Percentiles rank a stretch among this genome's conserved stretches.
These are phyloP conservation scores for Lasiosphaeriaceae sp. DNA, from an alignment of 495 filamentous ascomycete species.

Conservation along the genomic window DNA sequence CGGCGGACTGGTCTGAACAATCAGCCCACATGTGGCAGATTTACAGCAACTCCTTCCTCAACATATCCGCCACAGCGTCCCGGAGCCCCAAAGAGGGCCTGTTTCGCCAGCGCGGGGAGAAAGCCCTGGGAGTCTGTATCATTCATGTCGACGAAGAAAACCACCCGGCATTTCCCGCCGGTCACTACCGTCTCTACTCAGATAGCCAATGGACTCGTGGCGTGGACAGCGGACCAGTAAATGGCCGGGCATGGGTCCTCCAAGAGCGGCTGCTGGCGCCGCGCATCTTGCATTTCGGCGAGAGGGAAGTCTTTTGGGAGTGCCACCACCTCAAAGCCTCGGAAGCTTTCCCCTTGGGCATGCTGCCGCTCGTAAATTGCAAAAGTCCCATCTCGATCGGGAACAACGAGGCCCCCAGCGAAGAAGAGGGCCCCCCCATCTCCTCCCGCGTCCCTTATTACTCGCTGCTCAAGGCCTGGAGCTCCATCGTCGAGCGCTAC, in stretches of 20 bases:
- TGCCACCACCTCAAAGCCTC: conserved; percentile 8
- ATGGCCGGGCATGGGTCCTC: conserved; percentile 25
- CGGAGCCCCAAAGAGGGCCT: neutral
- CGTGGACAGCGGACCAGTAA: neutral
- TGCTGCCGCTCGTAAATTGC: neutral
- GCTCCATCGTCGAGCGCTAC: neutral
- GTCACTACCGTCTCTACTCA: neutral
- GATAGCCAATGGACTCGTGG: neutral
- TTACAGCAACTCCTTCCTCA: conserved; percentile 15
- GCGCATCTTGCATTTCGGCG: conserved; percentile 18
- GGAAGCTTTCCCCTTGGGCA: neutral
- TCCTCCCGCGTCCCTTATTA: neutral
- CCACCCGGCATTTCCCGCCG: neutral
- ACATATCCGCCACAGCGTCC: conserved; percentile 10
- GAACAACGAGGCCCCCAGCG: neutral
- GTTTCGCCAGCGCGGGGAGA: neutral
- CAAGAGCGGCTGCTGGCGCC: conserved; percentile 30
- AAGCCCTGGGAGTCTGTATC: neutral
- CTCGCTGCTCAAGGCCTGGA: neutral
- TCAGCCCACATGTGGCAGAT: conserved; percentile 9
- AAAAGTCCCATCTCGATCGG: neutral
- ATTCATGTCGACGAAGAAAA: neutral
- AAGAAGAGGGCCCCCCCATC: neutral
- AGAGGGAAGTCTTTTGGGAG: conserved; percentile 27
- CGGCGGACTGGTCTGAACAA: neutral